Evolutionary conservation across 2,329 filamentous ascomycete genomes (phyloP), one percentile per base, ranked within the genome.

Genomic region (Mariannaea elegans): DNA sequence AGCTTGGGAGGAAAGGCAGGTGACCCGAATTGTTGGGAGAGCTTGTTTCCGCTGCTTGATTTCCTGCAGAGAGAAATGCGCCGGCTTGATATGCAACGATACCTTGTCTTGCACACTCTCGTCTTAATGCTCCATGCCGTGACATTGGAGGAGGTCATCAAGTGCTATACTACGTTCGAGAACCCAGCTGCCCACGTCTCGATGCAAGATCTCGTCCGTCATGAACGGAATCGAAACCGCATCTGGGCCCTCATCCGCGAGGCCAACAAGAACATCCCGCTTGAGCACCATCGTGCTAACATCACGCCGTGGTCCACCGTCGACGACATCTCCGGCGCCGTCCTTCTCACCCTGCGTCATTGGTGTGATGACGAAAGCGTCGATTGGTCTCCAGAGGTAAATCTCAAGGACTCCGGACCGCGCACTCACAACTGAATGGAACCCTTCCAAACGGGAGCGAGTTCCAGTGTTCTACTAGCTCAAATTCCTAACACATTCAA

Each of bases 351-450:
- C 4, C 70, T 84, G 63, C 73, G 73, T 3, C 70, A 73, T 21
- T 84, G 81, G 79, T 79, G 78, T 42, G 73, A 75, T 8, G 75
- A 78, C 3, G 80, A 84, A 59, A 70, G 71, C 5, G 76, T 83
- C n/a, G 71, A 76, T 16, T 85, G 82, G 82, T 67, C 69, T n/a
- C 75, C 79, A 1, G 74, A 78, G 64, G 69, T 79, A 23, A 65
- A 65, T 14, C 60, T 72, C 12, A 67, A 60, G 39, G 45, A 56
- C 12, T 12, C 10, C 12, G 29, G 42, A 16, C 42, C 56, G 4
- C 36, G 36, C 27, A 24, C 9, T n/a, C 42, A 49, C 36, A 16
- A 27, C 24, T 53, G 32, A 52, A 53, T 7, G 16, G 29, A 9
- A n/a, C 10, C 18, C 23, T 29, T 12, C 18, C 29, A n/a, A 23